phyloP scores from a whole-genome alignment of 257 asterid genomes.

The Hygrophila difformis region DNA sequence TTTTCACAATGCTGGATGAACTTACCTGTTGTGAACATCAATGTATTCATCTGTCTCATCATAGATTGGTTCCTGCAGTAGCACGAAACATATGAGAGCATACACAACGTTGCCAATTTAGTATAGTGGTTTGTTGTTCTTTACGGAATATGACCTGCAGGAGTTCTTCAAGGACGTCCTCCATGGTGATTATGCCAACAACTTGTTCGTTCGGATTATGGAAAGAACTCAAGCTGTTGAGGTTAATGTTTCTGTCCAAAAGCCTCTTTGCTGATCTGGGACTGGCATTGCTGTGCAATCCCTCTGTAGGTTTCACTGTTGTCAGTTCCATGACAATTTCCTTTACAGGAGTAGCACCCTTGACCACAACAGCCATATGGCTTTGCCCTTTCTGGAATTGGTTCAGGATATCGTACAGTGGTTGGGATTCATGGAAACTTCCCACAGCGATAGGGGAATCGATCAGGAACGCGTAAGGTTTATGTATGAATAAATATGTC shows the following conservation, averaged over 20 bases:
- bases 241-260: conserved; percentile 8
- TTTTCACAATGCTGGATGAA: too few species aligned
- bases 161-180: conserved; percentile 47
- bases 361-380: conserved; percentile 76
- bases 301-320: conserved; percentile 12
- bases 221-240: conserved; percentile 15
- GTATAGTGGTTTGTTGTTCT: too few species aligned
- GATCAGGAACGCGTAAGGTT: not conserved
- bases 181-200: conserved; percentile 54
- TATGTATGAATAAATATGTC: not conserved
- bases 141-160: conserved; percentile 36
- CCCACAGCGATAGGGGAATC: not conserved
- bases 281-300: conserved; percentile 2
- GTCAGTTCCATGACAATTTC: conserved; percentile 16
- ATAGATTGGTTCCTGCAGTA: conserved; percentile 34
- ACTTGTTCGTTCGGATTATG: conserved; percentile 33
- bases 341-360: conserved; percentile 22
- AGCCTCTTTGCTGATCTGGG: conserved; percentile 20
- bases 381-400: conserved; percentile 79
- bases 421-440: conserved; percentile 36
- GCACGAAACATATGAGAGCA: conserved; percentile 7
- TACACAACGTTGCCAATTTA: conserved; percentile 6
- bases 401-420: conserved; percentile 56
- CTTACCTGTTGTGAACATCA: conserved; percentile 47
- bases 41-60: conserved; percentile 57